These are phyloP conservation scores for Trichoderma erinaceum DNA, from an alignment of 495 filamentous ascomycete genomes.

Conservation along the genomic window DNA sequence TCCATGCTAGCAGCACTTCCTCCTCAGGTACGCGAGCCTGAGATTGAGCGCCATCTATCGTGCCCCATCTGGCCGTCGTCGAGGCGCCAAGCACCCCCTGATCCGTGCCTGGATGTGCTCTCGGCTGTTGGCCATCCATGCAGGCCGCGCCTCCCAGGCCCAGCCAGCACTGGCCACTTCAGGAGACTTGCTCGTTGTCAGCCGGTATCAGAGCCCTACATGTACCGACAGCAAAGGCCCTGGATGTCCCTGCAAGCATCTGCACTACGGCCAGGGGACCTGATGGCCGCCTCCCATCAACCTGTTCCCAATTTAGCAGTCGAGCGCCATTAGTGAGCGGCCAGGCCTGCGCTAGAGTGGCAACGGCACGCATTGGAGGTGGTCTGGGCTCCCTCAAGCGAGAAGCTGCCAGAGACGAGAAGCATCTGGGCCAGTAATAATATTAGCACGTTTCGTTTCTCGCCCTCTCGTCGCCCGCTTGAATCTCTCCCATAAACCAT, in stretches of 20 bases:
- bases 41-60: conserved; percentile 1
- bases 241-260: conserved; percentile 2
- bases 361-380: neutral
- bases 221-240: neutral
- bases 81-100: conserved; percentile 3
- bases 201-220: conserved; percentile 7
- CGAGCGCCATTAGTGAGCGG: conserved; percentile 12
- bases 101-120: neutral
- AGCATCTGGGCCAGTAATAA: neutral
- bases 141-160: conserved; percentile 1
- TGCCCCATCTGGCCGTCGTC: conserved; percentile 11
- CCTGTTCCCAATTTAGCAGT: conserved; percentile 12
- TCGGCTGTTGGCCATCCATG: conserved; percentile 9
- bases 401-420: conserved; percentile 5
- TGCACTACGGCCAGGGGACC: conserved; percentile 3
- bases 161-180: conserved; percentile 8
- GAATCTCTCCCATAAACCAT: conserved; percentile 2
- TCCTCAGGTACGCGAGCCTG: neutral
- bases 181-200: conserved; percentile 4
- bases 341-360: conserved; percentile 6
- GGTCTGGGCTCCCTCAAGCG: conserved; percentile 10
- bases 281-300: conserved; percentile 5
- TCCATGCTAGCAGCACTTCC: neutral
- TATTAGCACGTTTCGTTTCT: conserved; percentile 9
- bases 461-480: neutral